Evolutionary conservation across 2,329 filamentous ascomycete genomes (phyloP).

Genomic region (Cercospora zeina): DNA sequence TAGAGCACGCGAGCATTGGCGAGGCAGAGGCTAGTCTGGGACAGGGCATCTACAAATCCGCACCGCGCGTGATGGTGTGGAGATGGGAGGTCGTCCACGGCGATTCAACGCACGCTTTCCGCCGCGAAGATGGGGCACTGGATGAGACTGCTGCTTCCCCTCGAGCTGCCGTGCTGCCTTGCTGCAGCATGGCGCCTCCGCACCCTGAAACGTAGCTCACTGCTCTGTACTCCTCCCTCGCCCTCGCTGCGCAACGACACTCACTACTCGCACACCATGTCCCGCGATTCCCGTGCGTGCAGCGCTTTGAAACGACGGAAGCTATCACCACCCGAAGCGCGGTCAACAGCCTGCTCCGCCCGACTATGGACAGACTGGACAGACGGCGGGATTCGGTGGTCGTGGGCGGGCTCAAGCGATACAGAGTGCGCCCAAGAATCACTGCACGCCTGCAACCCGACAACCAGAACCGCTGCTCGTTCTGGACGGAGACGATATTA

Average conservation of each 20-base stretch:
- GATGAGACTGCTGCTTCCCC: not conserved
- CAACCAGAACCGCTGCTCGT: not conserved
- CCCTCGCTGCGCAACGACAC: not conserved
- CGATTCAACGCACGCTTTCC: not conserved
- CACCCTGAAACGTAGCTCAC: conserved; percentile 12
- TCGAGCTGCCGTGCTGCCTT: not conserved
- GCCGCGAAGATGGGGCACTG: not conserved
- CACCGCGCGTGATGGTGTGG: not conserved
- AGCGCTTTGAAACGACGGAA: too few relatives aligned
- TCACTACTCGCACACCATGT: not conserved
- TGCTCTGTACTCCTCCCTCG: not conserved
- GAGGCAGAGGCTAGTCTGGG: not conserved
- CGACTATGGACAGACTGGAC: too few relatives aligned
- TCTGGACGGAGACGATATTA: not conserved
- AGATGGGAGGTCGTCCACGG: not conserved
- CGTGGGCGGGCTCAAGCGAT: not conserved
- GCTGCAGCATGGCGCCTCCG: not conserved
- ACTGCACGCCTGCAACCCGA: not conserved
- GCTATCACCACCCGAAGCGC: too few relatives aligned
- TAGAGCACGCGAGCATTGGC: not conserved
- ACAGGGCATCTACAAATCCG: not conserved
- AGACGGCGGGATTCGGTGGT: too few relatives aligned
- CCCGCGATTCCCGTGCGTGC: not conserved
- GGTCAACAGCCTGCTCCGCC: too few relatives aligned
- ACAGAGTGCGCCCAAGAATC: not conserved